A percentile compares a stretch with the other conserved stretches of the same genome.
phyloP scores from a whole-genome alignment of 2,329 filamentous ascomycete species.

The Diaporthe australafricana region DNA sequence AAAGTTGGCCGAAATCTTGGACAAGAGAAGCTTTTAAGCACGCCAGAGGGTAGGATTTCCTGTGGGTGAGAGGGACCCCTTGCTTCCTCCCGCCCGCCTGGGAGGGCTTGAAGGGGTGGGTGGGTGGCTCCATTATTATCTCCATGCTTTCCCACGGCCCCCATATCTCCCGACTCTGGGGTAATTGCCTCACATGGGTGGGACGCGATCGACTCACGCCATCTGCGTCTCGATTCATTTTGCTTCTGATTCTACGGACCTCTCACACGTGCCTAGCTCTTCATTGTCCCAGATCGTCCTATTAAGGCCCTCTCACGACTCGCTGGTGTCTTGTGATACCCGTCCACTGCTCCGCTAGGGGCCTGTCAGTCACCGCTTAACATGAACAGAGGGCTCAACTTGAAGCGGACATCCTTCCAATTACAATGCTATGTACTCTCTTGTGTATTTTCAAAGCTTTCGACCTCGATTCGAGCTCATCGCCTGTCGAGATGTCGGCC shows the following conservation, averaged over 20 bases:
- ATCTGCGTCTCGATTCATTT: conserved; percentile 1
- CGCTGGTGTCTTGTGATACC: conserved; percentile 5
- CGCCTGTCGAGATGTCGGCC: neutral
- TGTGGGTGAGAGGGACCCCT: neutral
- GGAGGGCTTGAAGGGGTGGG: neutral
- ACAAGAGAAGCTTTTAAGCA: conserved; percentile 39
- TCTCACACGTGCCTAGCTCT: neutral
- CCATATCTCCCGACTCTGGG: conserved; percentile 23
- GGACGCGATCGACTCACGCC: conserved; percentile 4
- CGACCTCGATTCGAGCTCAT: neutral
- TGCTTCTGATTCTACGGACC: neutral
- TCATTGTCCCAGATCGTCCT: neutral
- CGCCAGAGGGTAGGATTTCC: neutral
- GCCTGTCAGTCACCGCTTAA: neutral
- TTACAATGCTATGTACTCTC: conserved; percentile 25
- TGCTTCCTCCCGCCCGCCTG: neutral
- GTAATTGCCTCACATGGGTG: conserved; percentile 19
- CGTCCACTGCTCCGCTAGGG: neutral
- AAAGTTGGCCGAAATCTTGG: neutral
- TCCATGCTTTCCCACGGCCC: neutral
- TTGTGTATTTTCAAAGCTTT: neutral
- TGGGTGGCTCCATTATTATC: conserved; percentile 5
- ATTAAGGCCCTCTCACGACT: neutral
- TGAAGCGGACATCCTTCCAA: conserved; percentile 15
- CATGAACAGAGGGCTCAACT: neutral